Percentiles rank a stretch among this genome's conserved stretches.
Evolutionary conservation across 805 yeast species (phyloP).

Genomic region (Candida quercuum): DNA sequence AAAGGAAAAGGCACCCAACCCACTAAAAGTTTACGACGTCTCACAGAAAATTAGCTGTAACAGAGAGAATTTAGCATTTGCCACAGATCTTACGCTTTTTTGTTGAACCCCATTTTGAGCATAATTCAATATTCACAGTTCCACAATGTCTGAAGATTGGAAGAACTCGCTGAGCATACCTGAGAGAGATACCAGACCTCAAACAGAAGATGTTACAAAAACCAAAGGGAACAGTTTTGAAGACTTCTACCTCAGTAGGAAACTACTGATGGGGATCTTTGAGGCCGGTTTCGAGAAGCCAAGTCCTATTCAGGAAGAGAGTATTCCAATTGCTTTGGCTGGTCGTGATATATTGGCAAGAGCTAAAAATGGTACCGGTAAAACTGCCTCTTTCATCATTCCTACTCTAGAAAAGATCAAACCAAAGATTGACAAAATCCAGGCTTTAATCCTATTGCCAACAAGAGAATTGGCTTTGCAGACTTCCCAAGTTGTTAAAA

Average conservation of each 20-base stretch:
- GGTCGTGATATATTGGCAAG: slow-evolving; percentile 96
- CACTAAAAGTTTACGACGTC: no score
- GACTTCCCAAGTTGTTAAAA: slow-evolving; percentile 94
- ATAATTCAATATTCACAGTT: not conserved
- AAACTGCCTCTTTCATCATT: slow-evolving; percentile 94
- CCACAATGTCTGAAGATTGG: slow-evolving; percentile 55
- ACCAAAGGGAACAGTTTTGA: slow-evolving; percentile 91
- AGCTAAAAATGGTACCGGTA: slow-evolving; percentile 98
- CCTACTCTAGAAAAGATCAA: slow-evolving; percentile 88
- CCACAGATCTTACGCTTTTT: no score
- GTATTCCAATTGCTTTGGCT: slow-evolving; percentile 90
- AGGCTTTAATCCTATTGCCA: slow-evolving; percentile 90
- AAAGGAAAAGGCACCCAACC: no score
- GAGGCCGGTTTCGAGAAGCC: slow-evolving; percentile 99
- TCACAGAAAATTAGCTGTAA: no score
- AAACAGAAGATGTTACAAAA: slow-evolving; percentile 91
- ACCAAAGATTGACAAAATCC: slow-evolving; percentile 79
- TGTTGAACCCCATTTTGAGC: not conserved
- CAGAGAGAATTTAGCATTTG: no score
- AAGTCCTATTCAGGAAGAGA: slow-evolving; percentile 95
- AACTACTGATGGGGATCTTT: slow-evolving; percentile 94
- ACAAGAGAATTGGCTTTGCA: slow-evolving; percentile 97
- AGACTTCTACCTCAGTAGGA: slow-evolving; percentile 87
- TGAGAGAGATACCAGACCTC: slow-evolving; percentile 85
- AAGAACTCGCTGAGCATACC: slow-evolving; percentile 72